Evolutionary conservation across 1,284 basidiomycete species (phyloP), one percentile per base, ranked within the genome.

Genomic region (Sparassis latifolia): DNA sequence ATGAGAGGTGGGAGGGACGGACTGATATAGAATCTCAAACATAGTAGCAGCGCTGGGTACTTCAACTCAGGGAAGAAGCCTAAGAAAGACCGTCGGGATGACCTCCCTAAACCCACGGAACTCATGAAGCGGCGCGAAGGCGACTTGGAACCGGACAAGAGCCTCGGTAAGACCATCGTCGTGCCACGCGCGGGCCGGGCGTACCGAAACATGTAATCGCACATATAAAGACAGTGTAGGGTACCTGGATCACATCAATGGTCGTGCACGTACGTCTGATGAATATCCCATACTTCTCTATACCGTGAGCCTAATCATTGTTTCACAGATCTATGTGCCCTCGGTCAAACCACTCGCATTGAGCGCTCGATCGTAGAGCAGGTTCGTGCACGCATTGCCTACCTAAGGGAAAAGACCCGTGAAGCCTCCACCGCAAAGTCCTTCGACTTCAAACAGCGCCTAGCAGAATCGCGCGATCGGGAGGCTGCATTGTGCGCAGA

Each of bases 201-300:
- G 89, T 93, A 55, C 91, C 92, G 12, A 95, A 62, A 72, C 87
- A 6, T 97, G 94, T 66, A 87, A 83, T 58, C 76, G 92, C 58
- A 96, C 90, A 27, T 91, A 92, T 69, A 97, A 97, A 69, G 96
- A 99, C 64, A 95, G 86, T 53, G 79, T 87, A 30, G 89, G 84
- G 1, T 99, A 98, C 66, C 74, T 99, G 46, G 96, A 98, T 67
- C 96, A 99, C 66, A 83, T 99, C 51, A 99, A 99, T 68, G 86
- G 91, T 45, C 80, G 94, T 71, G 84, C 84, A 54, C 96, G 94
- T 96, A 67, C 65, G 92, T 83, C 3, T 39, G n/a, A 33, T 44
- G 38, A 44, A 20, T 20, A 20, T 20, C 20, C 20, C 3, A 38
- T 20, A 51, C 12, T 42, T 29, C 41, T n/a, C 51, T 48, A 59